Evolutionary conservation across 139 green algal species (phyloP).

Genomic region (Chlamydomonas applanata): DNA sequence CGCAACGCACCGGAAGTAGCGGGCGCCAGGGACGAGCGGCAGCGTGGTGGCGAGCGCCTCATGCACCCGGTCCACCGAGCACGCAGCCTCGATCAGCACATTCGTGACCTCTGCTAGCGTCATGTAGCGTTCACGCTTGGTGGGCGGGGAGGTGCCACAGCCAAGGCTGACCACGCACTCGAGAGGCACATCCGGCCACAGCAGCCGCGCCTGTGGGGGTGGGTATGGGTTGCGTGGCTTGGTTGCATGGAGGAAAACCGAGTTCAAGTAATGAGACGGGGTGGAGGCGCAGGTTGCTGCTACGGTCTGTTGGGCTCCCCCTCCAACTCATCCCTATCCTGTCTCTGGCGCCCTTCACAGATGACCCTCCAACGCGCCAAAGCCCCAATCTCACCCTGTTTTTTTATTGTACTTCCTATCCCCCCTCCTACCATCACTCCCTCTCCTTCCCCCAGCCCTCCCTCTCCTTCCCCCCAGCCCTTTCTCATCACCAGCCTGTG

Average conservation of each 20-base stretch:
- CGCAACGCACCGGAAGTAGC: constrained; percentile 68
- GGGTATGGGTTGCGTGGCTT: background rate
- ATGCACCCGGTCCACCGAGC: constrained; percentile 61
- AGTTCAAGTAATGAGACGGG: no score
- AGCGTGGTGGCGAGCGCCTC: constrained; percentile 64
- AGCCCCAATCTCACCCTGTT: no score
- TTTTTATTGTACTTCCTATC: no score
- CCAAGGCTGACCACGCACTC: constrained; percentile 85
- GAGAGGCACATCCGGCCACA: constrained; percentile 82
- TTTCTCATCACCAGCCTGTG: background rate
- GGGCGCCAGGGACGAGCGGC: constrained; percentile 64
- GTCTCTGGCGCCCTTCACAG: no score
- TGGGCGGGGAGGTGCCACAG: constrained; percentile 58
- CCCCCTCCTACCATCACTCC: no score
- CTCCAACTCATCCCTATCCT: no score
- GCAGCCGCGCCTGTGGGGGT: constrained; percentile 29
- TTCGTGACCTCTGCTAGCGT: constrained; percentile 42
- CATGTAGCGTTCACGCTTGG: constrained; percentile 23
- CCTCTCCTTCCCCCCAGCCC: no score
- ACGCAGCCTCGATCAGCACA: constrained; percentile 46
- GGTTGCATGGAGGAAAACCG: background rate
- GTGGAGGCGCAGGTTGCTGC: no score
- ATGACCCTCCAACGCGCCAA: no score
- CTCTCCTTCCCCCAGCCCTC: no score
- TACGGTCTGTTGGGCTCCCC: no score